These are phyloP conservation scores for Fusarium longipes DNA, from an alignment of 2,329 filamentous ascomycete genomes.

Conservation along the genomic window DNA sequence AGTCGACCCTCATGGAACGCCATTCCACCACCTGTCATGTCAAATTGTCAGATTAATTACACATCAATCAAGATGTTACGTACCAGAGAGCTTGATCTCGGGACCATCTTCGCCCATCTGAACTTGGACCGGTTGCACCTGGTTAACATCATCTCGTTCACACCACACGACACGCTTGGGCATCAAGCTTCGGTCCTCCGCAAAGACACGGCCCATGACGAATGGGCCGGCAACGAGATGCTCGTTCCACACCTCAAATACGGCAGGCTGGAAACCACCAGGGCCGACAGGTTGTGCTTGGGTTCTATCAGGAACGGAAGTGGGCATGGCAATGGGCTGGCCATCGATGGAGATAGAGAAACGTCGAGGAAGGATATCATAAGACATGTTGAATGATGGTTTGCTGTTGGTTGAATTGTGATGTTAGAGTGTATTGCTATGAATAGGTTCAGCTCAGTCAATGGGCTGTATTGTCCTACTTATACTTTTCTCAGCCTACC, in stretches of 20 bases:
- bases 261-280: neutral
- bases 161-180: conserved; percentile 21
- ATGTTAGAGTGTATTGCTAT: too few relatives aligned
- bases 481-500: too few relatives aligned
- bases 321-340: neutral
- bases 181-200: conserved; percentile 7
- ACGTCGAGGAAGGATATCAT: neutral
- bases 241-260: neutral
- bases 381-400: neutral
- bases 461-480: too few relatives aligned
- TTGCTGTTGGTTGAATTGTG: too few relatives aligned
- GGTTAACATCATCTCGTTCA: rapidly evolving
- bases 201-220: neutral
- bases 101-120: neutral
- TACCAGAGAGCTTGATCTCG: conserved; percentile 16
- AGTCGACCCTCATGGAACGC: neutral
- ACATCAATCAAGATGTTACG: neutral
- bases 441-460: too few relatives aligned
- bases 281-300: too few relatives aligned
- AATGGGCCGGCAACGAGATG: neutral
- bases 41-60: neutral
- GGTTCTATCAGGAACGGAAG: too few relatives aligned
- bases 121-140: neutral
- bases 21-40: neutral
- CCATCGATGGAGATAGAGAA: neutral